Evolutionary conservation across 2,329 filamentous ascomycete species (phyloP).

Genomic region (Monosporascus sp.): DNA sequence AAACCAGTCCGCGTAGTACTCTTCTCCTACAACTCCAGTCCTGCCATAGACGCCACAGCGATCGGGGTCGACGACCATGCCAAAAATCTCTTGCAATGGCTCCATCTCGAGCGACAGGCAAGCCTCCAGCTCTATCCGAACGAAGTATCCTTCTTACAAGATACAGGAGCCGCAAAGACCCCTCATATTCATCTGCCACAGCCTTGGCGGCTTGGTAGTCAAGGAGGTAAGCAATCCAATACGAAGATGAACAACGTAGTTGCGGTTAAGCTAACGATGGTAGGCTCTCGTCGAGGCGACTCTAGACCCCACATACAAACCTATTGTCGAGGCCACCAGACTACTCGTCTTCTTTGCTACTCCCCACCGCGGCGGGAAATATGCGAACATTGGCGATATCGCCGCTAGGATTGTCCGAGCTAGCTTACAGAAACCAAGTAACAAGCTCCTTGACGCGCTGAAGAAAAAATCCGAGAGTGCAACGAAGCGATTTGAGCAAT

Average conservation of each 20-base stretch:
- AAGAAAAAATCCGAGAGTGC: slow-evolving; percentile 1
- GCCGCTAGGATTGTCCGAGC: slow-evolving; percentile 5
- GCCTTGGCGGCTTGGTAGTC: slow-evolving; percentile 7
- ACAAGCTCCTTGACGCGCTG: slow-evolving; percentile 7
- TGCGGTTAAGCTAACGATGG: too few relatives aligned
- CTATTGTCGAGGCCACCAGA: slow-evolving; percentile 4
- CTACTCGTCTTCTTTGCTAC: slow-evolving; percentile 9
- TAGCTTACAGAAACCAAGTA: slow-evolving; percentile 3
- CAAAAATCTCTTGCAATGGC: slow-evolving; percentile 7
- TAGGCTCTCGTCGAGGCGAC: slow-evolving; percentile 8
- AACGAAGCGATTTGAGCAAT: slow-evolving; percentile 3
- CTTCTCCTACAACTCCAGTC: slow-evolving; percentile 11
- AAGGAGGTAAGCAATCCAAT: slow-evolving; percentile 3
- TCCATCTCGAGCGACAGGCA: slow-evolving; percentile 2
- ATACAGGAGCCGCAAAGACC: slow-evolving; percentile 4
- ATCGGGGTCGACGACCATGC: slow-evolving; percentile 7
- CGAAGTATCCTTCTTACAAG: neutral
- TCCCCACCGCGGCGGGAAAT: slow-evolving; percentile 7
- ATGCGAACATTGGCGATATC: slow-evolving; percentile 4
- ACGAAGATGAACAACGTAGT: too few relatives aligned
- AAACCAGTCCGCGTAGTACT: slow-evolving; percentile 6
- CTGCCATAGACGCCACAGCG: slow-evolving; percentile 6
- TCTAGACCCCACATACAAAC: slow-evolving; percentile 3
- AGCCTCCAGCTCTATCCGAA: neutral
- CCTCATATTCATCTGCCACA: slow-evolving; percentile 13